Conservation (phyloP, 345 rosid species). For the Schrenkiella parvula region DNA sequence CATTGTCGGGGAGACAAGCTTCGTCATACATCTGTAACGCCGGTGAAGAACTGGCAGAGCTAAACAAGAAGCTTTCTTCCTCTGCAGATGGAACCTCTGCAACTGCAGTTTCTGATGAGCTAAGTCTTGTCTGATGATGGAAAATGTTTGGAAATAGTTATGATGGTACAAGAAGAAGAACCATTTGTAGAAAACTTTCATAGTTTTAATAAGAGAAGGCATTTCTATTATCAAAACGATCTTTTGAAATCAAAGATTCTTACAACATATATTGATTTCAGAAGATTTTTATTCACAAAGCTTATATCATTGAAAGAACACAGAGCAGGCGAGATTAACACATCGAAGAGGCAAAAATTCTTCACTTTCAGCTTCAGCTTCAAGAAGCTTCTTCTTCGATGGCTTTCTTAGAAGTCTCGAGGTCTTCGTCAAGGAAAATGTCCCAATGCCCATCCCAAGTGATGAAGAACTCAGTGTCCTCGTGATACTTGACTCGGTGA, state of each 20-base stretch:
- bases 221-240: neutral
- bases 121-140: constrained; percentile 54
- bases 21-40: constrained; percentile 81
- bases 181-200: constrained; percentile 1
- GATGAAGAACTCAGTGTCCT: constrained; percentile 85
- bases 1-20: constrained; percentile 90
- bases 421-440: constrained; percentile 75
- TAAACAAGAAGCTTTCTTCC: constrained; percentile 58
- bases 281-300: neutral
- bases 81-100: constrained; percentile 13
- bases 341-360: neutral
- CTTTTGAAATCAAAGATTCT: constrained; percentile 7
- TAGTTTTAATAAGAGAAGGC: constrained; percentile 7
- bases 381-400: constrained; percentile 27
- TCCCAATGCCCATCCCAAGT: constrained; percentile 97
- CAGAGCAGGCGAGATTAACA: neutral
- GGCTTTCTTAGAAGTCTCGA: constrained; percentile 54
- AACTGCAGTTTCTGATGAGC: constrained; percentile 46
- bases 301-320: neutral
- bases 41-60: constrained; percentile 71
- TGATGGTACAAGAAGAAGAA: neutral
- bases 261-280: neutral
- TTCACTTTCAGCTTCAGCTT: neutral
- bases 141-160: neutral
- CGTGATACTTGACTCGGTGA: constrained; percentile 79